phyloP scores from a whole-genome alignment of 2,329 filamentous ascomycete genomes.

The Aureobasidium sp. region DNA sequence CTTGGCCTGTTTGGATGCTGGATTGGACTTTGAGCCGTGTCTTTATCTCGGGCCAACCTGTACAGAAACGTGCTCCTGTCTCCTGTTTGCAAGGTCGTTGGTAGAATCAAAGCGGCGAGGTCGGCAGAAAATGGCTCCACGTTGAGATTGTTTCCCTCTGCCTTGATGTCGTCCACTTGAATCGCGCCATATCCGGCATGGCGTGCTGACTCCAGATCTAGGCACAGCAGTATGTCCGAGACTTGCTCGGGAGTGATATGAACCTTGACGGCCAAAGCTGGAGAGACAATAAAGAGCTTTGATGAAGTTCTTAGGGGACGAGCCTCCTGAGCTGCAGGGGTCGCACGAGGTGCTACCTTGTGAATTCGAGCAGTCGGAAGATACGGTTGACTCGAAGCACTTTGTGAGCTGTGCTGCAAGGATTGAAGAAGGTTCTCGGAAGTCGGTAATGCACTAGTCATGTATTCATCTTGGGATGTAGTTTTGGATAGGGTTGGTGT shows the following conservation, averaged over 20 bases:
- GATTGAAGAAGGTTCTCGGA: constrained; percentile 67
- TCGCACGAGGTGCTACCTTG: constrained; percentile 60
- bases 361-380: constrained; percentile 67
- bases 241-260: constrained; percentile 57
- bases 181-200: constrained; percentile 58
- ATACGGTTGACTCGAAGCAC: constrained; percentile 51
- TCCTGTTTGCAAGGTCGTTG: constrained; percentile 56
- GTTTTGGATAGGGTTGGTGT: not conserved
- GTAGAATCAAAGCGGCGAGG: constrained; percentile 37
- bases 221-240: constrained; percentile 53
- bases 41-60: constrained; percentile 44
- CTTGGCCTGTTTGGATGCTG: not conserved
- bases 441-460: constrained; percentile 59
- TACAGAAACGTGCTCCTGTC: constrained; percentile 71
- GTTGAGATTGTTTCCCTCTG: constrained; percentile 51
- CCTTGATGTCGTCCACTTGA: constrained; percentile 51
- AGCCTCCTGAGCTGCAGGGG: constrained; percentile 51
- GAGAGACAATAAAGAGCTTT: constrained; percentile 45
- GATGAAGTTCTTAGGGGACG: constrained; percentile 57
- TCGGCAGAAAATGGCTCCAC: constrained; percentile 51
- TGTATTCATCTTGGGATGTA: constrained; percentile 54
- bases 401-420: constrained; percentile 58
- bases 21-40: not conserved
- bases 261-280: constrained; percentile 63
- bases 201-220: constrained; percentile 68